phyloP scores from a whole-genome alignment of 345 rosid species.

The Triadica sebifera region DNA sequence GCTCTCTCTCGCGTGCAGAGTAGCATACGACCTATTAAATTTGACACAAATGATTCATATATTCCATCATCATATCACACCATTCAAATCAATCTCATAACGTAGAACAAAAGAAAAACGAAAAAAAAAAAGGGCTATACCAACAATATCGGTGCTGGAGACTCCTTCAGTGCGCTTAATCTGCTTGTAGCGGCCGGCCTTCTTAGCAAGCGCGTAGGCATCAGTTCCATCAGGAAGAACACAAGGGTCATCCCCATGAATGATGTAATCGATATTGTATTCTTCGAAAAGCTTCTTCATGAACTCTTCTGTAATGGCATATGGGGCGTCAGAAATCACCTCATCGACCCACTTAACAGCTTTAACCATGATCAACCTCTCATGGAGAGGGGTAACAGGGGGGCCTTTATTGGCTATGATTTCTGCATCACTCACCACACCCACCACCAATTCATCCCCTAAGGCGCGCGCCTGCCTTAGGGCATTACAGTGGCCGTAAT shows the following conservation, averaged over 20 bases:
- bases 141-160: slow-evolving; percentile 78
- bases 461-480: slow-evolving; percentile 72
- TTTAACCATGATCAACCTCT: slow-evolving; percentile 68
- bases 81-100: background rate
- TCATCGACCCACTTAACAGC: slow-evolving; percentile 83
- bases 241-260: slow-evolving; percentile 80
- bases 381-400: slow-evolving; percentile 65
- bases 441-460: slow-evolving; percentile 69
- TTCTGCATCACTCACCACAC: slow-evolving; percentile 72
- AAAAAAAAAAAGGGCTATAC: slow-evolving; percentile 36
- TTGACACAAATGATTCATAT: background rate
- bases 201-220: slow-evolving; percentile 72
- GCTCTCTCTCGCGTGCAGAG: slow-evolving; percentile 74
- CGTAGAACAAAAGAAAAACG: background rate
- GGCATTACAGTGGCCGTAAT: slow-evolving; percentile 81
- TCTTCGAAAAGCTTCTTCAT: slow-evolving; percentile 68
- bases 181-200: slow-evolving; percentile 76
- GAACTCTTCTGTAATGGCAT: slow-evolving; percentile 68
- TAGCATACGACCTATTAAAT: slow-evolving; percentile 62
- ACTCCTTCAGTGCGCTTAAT: slow-evolving; percentile 84
- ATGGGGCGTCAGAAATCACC: slow-evolving; percentile 72
- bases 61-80: background rate
- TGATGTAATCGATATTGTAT: slow-evolving; percentile 63
- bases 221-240: slow-evolving; percentile 79
- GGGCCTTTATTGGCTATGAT: slow-evolving; percentile 74